Evolutionary conservation across 805 yeast genomes (phyloP).

Genomic region (Blastobotrys attinorum): DNA sequence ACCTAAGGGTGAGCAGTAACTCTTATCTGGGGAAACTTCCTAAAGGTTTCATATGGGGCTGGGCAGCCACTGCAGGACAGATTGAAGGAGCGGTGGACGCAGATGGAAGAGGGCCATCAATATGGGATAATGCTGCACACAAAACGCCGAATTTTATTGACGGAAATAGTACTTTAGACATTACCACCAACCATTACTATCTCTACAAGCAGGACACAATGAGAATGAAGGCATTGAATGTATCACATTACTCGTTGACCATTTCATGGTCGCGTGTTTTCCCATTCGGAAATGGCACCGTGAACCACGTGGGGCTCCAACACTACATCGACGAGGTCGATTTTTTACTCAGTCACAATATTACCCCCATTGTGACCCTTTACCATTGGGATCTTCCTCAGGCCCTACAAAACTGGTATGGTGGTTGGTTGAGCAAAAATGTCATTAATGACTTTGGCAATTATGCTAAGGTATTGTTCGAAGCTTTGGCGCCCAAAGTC

Average conservation of each 20-base stretch:
- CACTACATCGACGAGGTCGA: constrained; percentile 26
- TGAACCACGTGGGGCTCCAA: constrained; percentile 24
- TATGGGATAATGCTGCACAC: constrained; percentile 21
- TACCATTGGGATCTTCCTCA: constrained; percentile 30
- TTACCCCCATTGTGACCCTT: constrained; percentile 27
- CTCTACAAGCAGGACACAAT: constrained; percentile 30
- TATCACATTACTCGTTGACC: constrained; percentile 26
- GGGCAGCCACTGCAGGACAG: constrained; percentile 30
- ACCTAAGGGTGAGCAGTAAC: constrained; percentile 4
- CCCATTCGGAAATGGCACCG: constrained; percentile 24
- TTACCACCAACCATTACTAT: constrained; percentile 29
- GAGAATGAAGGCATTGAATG: constrained; percentile 28
- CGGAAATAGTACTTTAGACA: constrained; percentile 18
- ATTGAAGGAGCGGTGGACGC: constrained; percentile 31
- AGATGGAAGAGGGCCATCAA: constrained; percentile 29
- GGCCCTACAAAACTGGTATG: constrained; percentile 18
- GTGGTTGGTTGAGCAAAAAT: constrained; percentile 23
- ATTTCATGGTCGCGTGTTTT: constrained; percentile 31
- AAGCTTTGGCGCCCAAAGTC: constrained; percentile 28
- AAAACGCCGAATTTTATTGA: constrained; percentile 9
- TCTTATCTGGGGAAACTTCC: constrained; percentile 7
- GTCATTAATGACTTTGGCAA: constrained; percentile 28
- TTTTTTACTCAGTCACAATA: constrained; percentile 20
- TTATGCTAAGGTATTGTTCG: constrained; percentile 28
- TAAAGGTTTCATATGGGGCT: constrained; percentile 20